phyloP scores from a whole-genome alignment of 352 stramenopile genomes.

The Elongisporangium senticosum region DNA sequence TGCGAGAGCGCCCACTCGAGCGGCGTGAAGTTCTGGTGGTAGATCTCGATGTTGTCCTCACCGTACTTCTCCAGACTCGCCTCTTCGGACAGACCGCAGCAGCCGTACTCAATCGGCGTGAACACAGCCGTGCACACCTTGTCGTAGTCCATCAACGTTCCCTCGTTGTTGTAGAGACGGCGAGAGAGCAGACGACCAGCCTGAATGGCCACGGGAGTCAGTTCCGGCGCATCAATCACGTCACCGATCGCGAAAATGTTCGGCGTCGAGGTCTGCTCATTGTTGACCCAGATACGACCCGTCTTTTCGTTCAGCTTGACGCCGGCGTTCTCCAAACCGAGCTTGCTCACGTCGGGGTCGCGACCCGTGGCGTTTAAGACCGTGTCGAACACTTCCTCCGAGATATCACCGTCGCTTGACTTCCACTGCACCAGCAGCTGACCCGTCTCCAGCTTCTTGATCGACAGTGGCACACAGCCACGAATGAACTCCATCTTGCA shows the following conservation, averaged over 20 bases:
- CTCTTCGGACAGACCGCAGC: conserved; percentile 95
- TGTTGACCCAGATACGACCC: conserved; percentile 86
- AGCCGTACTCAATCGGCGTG: conserved; percentile 97
- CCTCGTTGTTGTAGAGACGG: conserved; percentile 86
- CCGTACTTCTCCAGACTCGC: conserved; percentile 88
- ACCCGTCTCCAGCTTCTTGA: conserved; percentile 87
- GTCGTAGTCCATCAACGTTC: conserved; percentile 89
- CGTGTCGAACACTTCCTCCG: conserved; percentile 94
- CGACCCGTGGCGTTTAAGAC: conserved; percentile 94
- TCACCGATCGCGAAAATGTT: conserved; percentile 98
- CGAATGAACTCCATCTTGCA: conserved; percentile 91
- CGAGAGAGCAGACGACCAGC: conserved; percentile 88
- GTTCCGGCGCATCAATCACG: conserved; percentile 94
- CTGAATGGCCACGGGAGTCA: conserved; percentile 98
- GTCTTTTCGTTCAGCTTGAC: conserved; percentile 89
- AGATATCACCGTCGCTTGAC: conserved; percentile 37
- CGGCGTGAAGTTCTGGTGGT: conserved; percentile 94
- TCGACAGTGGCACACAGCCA: conserved; percentile 84
- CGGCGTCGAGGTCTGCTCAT: conserved; percentile 92
- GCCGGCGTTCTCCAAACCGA: conserved; percentile 84
- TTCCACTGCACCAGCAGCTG: conserved; percentile 83
- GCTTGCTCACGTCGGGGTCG: conserved; percentile 88
- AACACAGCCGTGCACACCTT: conserved; percentile 93
- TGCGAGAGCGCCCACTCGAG: conserved; percentile 92
- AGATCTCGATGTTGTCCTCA: conserved; percentile 92